These are phyloP conservation scores for Plasmodium inui DNA, from an alignment of 169 alveolate species.

Conservation along the genomic window DNA sequence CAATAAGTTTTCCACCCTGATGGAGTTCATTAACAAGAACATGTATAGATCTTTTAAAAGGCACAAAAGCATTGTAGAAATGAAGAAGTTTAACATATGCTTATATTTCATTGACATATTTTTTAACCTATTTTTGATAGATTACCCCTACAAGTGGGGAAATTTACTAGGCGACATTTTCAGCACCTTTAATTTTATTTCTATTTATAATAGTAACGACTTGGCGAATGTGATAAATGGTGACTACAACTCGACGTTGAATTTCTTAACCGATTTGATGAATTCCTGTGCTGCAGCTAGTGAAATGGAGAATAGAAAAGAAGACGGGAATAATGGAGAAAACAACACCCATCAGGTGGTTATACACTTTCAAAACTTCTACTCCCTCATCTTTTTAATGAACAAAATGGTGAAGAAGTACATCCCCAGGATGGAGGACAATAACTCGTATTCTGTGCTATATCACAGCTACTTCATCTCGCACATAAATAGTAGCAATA, in stretches of 20 bases:
- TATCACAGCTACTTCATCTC: conserved; percentile 55
- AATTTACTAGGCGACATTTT: conserved; percentile 37
- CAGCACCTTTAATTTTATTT: conserved; percentile 49
- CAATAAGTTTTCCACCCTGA: background rate
- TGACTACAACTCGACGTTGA: conserved; percentile 40
- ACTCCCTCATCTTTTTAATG: conserved; percentile 42
- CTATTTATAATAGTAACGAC: conserved; percentile 20
- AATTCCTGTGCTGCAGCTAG: background rate
- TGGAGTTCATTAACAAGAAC: conserved; percentile 26
- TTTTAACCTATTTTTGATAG: conserved; percentile 45
- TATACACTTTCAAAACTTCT: conserved; percentile 43
- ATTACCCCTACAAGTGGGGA: conserved; percentile 59
- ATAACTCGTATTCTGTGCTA: conserved; percentile 19
- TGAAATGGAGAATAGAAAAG: conserved; percentile 2
- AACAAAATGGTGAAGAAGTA: conserved; percentile 61
- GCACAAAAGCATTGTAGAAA: conserved; percentile 58
- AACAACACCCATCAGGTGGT: conserved; percentile 13
- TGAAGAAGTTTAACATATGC: conserved; percentile 66
- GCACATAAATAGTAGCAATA: conserved; percentile 45
- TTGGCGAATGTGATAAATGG: conserved; percentile 15
- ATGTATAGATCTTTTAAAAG: conserved; percentile 66
- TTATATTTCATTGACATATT: conserved; percentile 71
- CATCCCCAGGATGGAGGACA: conserved; percentile 11
- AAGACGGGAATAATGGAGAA: background rate
- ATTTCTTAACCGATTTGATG: conserved; percentile 28